A percentile compares a stretch with the other conserved stretches of the same genome.
phyloP scores from a whole-genome alignment of 2,329 filamentous ascomycete genomes.

The Emericellopsis atlantica region DNA sequence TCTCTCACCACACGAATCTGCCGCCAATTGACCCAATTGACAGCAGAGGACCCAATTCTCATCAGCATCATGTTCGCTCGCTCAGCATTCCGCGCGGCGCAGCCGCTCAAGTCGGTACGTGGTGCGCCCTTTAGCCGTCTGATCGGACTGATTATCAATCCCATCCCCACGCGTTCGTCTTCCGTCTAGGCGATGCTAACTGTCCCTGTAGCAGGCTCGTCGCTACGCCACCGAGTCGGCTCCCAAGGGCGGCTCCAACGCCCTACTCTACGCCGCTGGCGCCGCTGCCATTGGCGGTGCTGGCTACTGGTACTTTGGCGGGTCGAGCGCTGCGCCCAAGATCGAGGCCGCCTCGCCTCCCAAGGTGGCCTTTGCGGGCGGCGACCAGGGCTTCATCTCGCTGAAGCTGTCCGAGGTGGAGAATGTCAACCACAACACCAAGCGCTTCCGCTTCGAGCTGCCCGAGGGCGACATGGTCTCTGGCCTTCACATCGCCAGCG shows the following conservation, averaged over 20 bases:
- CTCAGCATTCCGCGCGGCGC: constrained; percentile 48
- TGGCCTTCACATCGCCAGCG: constrained; percentile 72
- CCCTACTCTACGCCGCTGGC: constrained; percentile 46
- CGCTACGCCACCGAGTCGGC: constrained; percentile 56
- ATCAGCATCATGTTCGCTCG: constrained; percentile 18
- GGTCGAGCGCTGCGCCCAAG: constrained; percentile 37
- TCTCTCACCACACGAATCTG: constrained; percentile 6
- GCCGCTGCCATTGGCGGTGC: constrained; percentile 45
- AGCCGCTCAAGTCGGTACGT: constrained; percentile 54
- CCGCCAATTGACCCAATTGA: constrained; percentile 9
- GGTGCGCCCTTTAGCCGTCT: constrained; percentile 3
- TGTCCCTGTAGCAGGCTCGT: constrained; percentile 27
- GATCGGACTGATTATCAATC: background rate
- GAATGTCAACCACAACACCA: constrained; percentile 85
- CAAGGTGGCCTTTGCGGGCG: constrained; percentile 57
- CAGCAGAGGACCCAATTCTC: background rate
- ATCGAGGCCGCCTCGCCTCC: constrained; percentile 32
- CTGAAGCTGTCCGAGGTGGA: constrained; percentile 71
- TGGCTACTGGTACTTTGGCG: constrained; percentile 42
- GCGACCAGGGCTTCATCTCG: constrained; percentile 79
- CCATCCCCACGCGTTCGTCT: constrained; percentile 1
- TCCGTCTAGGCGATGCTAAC: constrained; percentile 3
- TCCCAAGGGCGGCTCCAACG: constrained; percentile 42
- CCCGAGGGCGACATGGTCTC: constrained; percentile 75
- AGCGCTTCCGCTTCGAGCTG: constrained; percentile 79